Evolutionary conservation across 2,329 filamentous ascomycete genomes (phyloP), one percentile per base, ranked within the genome.

Genomic region (Aspergillus sp.): DNA sequence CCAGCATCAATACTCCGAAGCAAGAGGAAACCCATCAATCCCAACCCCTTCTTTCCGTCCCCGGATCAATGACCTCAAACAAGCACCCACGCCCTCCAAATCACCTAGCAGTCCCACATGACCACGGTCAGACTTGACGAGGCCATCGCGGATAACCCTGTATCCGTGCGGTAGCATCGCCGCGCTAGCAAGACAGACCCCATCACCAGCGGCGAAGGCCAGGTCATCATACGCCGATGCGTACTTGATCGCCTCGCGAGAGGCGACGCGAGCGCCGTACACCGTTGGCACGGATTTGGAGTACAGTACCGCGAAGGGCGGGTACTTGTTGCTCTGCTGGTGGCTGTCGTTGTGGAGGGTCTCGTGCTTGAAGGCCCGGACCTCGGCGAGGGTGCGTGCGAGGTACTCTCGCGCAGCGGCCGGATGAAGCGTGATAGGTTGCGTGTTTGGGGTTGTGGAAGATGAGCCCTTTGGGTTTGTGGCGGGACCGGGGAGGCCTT

Each of bases 41-140:
- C 92, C 91, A 64, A 96, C 89, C 0, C 91, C 89, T 71, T 87
- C 90, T 59, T 76, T 79, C 54, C 90, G 81, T 1, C 87, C 92
- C 55, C 82, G 81, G 0, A 87, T 69, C 14, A 96, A 73, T 11
- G 89, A 90, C 65, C 81, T 79, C 35, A 97, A 73, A 62, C 90
- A 92, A 66, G 81, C 83, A 0, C 91, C 92, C 0, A 96, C 87
- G 0, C 88, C 91, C 61, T 90, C 87, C 62, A 96, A 71, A 77
- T 97, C 93, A 0, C 93, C 93, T 33, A 97, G 74, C 68, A 98
- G 81, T 1, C 90, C 92, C 37, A 97, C 88, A 76, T 98, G 93
- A 0, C 93, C 93, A 3, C 91, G 81, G 63, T 96, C 91, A 54
- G 88, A 92, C 64, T 86, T 88, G 12, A 96, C 85, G 17, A 91